Conservation (phyloP, 2,329 filamentous ascomycete genomes). For the Colletotrichum costaricense region DNA sequence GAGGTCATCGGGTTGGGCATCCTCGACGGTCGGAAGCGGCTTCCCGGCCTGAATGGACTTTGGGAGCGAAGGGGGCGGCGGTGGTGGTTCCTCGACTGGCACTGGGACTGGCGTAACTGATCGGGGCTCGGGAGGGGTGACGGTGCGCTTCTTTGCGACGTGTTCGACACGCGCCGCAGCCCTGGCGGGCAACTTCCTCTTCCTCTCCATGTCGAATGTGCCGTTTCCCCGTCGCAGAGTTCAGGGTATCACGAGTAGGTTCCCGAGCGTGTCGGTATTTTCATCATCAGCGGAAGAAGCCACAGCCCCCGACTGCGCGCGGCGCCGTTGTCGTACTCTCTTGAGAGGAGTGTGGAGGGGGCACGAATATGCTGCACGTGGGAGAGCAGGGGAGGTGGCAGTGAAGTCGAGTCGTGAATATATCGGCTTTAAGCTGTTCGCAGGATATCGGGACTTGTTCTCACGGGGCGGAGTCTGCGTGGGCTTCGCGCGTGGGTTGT, state of each 20-base stretch:
- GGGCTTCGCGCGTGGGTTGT: neutral
- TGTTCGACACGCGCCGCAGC: constrained; percentile 71
- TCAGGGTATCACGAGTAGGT: constrained; percentile 29
- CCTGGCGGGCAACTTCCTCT: constrained; percentile 73
- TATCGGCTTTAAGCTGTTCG: neutral
- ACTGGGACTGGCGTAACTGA: constrained; percentile 59
- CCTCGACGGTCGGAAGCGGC: constrained; percentile 77
- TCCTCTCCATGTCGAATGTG: constrained; percentile 66
- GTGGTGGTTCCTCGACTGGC: constrained; percentile 49
- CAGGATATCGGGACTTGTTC: neutral
- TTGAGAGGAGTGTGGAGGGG: neutral
- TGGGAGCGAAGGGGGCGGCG: constrained; percentile 63
- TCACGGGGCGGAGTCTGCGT: neutral
- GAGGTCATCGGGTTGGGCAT: constrained; percentile 73
- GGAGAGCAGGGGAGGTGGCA: neutral
- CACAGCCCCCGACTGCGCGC: constrained; percentile 31
- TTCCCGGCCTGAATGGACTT: constrained; percentile 72
- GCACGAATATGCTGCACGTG: neutral
- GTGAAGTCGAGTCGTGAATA: neutral
- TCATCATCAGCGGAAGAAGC: constrained; percentile 30
- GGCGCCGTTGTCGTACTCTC: neutral
- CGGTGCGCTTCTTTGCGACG: constrained; percentile 68
- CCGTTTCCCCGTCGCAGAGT: constrained; percentile 25
- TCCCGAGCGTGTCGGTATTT: constrained; percentile 29
- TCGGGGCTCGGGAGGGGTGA: constrained; percentile 63